These are phyloP conservation scores for Conticribra guillardii DNA, from an alignment of 108 stramenopile genomes.

Conservation along the genomic window DNA sequence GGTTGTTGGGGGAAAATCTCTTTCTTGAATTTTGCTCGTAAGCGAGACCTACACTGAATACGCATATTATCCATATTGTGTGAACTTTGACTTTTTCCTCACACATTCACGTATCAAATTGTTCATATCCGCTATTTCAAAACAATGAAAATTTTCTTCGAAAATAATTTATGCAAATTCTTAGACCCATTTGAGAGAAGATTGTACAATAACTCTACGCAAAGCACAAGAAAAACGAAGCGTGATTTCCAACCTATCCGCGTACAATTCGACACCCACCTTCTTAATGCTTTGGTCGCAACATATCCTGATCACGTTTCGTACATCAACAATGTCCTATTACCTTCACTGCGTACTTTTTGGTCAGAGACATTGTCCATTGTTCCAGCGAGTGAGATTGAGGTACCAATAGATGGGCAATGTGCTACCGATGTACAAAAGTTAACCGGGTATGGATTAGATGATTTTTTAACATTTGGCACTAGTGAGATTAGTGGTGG, in stretches of 20 bases:
- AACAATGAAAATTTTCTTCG: neutral
- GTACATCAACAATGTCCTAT: slow-evolving; percentile 37
- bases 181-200: slow-evolving; percentile 28
- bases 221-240: slow-evolving; percentile 8
- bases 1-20: too few species aligned
- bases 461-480: slow-evolving; percentile 27
- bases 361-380: slow-evolving; percentile 37
- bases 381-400: slow-evolving; percentile 29
- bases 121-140: too few species aligned
- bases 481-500: slow-evolving; percentile 11
- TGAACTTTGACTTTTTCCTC: neutral
- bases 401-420: slow-evolving; percentile 23
- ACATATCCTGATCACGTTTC: slow-evolving; percentile 35
- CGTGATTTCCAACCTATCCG: slow-evolving; percentile 26
- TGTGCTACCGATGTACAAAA: slow-evolving; percentile 28
- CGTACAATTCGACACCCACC: slow-evolving; percentile 46
- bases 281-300: slow-evolving; percentile 26
- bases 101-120: too few species aligned
- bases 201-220: slow-evolving; percentile 3
- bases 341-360: slow-evolving; percentile 37
- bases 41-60: too few species aligned
- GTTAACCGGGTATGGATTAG: slow-evolving; percentile 19
- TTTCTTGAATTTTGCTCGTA: too few species aligned
- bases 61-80: neutral
- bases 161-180: too few species aligned